Evolutionary conservation across 2,329 filamentous ascomycete species (phyloP).

Genomic region (Cercospora janseana): DNA sequence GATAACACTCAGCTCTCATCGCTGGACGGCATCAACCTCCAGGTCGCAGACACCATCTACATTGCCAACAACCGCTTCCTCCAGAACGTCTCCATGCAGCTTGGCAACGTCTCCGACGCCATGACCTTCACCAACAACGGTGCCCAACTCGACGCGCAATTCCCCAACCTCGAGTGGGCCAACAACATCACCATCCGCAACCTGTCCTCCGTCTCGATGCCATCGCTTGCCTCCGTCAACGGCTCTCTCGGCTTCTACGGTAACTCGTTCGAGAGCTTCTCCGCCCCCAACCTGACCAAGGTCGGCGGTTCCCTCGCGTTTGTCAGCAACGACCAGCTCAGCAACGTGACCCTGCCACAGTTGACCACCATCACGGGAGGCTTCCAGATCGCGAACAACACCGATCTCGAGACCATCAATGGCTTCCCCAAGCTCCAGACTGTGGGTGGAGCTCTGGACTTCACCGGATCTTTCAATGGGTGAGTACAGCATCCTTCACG

Average conservation of each 20-base stretch:
- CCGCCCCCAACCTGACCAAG: slow-evolving; percentile 67
- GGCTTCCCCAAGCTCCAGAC: slow-evolving; percentile 67
- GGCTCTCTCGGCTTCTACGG: slow-evolving; percentile 81
- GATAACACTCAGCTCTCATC: slow-evolving; percentile 80
- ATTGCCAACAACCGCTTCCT: slow-evolving; percentile 91
- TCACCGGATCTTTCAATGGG: slow-evolving; percentile 80
- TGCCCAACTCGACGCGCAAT: slow-evolving; percentile 64
- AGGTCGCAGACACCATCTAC: slow-evolving; percentile 68
- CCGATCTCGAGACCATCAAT: slow-evolving; percentile 62
- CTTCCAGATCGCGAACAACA: slow-evolving; percentile 89
- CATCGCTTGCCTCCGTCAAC: slow-evolving; percentile 70
- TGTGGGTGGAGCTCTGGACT: slow-evolving; percentile 77
- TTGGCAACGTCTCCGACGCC: slow-evolving; percentile 69
- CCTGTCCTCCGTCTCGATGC: slow-evolving; percentile 69
- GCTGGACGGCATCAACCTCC: slow-evolving; percentile 77
- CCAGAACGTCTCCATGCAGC: slow-evolving; percentile 69
- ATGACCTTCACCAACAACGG: slow-evolving; percentile 81
- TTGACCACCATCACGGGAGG: slow-evolving; percentile 72
- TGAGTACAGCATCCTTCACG: slow-evolving; percentile 54
- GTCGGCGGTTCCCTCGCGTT: slow-evolving; percentile 60
- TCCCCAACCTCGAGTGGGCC: slow-evolving; percentile 76
- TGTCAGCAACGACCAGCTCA: slow-evolving; percentile 55
- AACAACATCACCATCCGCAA: slow-evolving; percentile 81
- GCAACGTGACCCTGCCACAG: slow-evolving; percentile 72
- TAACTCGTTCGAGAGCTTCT: slow-evolving; percentile 65